Percentiles rank a stretch among this genome's conserved stretches.
Evolutionary conservation across 2,329 filamentous ascomycete genomes (phyloP).

Genomic region (Colletotrichum sp.): DNA sequence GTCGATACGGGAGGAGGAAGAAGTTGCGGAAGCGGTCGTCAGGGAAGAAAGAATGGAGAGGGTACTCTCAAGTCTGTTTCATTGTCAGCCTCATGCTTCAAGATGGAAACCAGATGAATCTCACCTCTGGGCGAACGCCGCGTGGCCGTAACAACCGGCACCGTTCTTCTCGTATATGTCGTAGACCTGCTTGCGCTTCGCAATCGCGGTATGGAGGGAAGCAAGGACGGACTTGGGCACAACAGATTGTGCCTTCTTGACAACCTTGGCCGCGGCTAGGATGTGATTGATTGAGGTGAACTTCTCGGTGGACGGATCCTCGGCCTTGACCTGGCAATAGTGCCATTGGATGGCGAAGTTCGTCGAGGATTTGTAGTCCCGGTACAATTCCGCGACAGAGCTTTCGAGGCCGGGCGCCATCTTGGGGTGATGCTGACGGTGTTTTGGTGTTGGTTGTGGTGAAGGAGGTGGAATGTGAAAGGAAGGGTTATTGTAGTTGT

Average conservation of each 20-base stretch:
- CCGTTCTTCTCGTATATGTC: neutral
- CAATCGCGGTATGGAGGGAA: neutral
- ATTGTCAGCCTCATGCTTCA: neutral
- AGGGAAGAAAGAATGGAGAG: neutral
- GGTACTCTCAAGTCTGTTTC: neutral
- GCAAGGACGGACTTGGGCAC: neutral
- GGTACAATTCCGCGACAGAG: neutral
- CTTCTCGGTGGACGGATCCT: neutral
- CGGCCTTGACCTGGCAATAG: neutral
- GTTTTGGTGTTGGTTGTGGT: neutral
- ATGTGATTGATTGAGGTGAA: neutral
- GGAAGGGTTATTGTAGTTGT: neutral
- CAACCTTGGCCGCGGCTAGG: neutral
- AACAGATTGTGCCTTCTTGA: neutral
- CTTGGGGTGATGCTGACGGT: neutral
- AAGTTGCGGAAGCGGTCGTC: neutral
- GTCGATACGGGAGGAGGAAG: neutral
- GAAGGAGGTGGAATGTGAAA: neutral
- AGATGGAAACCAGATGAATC: neutral
- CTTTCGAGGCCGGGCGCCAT: neutral
- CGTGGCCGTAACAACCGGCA: neutral
- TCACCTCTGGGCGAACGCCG: neutral
- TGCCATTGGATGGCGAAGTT: neutral
- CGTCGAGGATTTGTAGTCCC: neutral
- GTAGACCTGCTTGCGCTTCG: neutral